phyloP scores from a whole-genome alignment of 1,284 basidiomycete species.

The Tilletia caries region DNA sequence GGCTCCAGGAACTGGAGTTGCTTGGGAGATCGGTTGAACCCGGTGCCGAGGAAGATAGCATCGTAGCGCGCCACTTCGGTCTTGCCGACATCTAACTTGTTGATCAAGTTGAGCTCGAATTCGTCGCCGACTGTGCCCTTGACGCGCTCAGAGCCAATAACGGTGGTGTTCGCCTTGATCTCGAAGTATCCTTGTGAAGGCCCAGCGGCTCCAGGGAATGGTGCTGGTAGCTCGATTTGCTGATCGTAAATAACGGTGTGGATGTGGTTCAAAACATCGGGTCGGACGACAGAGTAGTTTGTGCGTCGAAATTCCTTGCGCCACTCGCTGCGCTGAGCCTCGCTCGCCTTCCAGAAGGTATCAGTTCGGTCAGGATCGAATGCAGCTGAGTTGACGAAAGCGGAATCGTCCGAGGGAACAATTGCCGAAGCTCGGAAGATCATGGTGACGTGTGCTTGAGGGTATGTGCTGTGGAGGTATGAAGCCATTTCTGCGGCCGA shows the following conservation, averaged over 20 bases:
- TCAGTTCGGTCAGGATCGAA: slow-evolving; percentile 51
- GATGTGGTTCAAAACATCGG: slow-evolving; percentile 42
- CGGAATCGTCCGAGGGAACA: slow-evolving; percentile 50
- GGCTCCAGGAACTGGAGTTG: slow-evolving; percentile 35
- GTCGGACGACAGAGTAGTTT: slow-evolving; percentile 50
- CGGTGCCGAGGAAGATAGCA: slow-evolving; percentile 49
- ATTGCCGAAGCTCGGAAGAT: slow-evolving; percentile 49
- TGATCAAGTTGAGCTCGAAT: slow-evolving; percentile 7
- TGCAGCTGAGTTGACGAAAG: slow-evolving; percentile 49
- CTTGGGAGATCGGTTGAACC: slow-evolving; percentile 37
- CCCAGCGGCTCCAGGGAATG: slow-evolving; percentile 27
- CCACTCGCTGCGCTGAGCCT: slow-evolving; percentile 38
- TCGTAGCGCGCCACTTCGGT: slow-evolving; percentile 30
- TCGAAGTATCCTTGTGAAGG: slow-evolving; percentile 29
- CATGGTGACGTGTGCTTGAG: slow-evolving; percentile 44
- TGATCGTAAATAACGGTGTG: slow-evolving; percentile 49
- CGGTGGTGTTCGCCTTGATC: slow-evolving; percentile 21
- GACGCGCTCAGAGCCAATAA: slow-evolving; percentile 23
- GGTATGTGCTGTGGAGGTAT: slow-evolving; percentile 47
- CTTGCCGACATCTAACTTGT: not conserved
- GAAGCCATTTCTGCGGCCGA: slow-evolving; percentile 47
- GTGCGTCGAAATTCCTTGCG: slow-evolving; percentile 49
- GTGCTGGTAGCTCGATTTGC: slow-evolving; percentile 42
- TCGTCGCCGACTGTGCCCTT: slow-evolving; percentile 15
- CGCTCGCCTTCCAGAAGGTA: slow-evolving; percentile 44